phyloP scores from a whole-genome alignment of 345 rosid genomes.

The Citrus mangshanensis region DNA sequence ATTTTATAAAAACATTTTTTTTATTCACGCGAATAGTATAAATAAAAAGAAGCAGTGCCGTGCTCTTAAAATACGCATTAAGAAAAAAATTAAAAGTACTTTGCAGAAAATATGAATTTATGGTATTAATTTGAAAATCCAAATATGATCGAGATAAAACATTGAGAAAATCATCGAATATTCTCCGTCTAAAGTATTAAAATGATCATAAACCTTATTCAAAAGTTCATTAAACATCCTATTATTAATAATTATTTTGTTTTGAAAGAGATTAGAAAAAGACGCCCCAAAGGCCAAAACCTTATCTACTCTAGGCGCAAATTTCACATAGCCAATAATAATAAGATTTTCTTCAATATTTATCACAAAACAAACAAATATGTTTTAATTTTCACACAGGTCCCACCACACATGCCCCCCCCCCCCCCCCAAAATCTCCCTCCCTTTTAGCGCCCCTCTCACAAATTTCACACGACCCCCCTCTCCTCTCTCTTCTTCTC shows the following conservation, averaged over 20 bases:
- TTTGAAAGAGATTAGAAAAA: neutral
- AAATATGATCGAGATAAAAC: too few species aligned
- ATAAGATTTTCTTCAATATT: too few species aligned
- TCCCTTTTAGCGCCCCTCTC: too few species aligned
- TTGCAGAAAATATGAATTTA: too few species aligned
- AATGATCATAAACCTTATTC: too few species aligned
- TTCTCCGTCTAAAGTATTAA: too few species aligned
- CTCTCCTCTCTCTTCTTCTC: neutral
- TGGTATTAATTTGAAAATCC: too few species aligned
- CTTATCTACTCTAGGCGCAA: neutral
- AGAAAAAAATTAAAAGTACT: too few species aligned
- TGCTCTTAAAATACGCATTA: neutral
- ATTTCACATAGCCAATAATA: neutral
- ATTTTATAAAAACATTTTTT: too few species aligned
- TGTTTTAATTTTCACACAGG: neutral
- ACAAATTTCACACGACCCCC: neutral
- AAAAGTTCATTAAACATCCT: neutral
- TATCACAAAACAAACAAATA: neutral
- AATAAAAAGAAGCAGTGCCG: too few species aligned
- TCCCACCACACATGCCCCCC: slow-evolving; percentile 3
- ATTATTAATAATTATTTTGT: neutral
- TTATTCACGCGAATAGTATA: neutral
- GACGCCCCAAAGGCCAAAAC: neutral
- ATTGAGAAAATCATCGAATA: too few species aligned
- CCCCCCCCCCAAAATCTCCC: neutral